phyloP scores from a whole-genome alignment of 1,284 basidiomycete genomes.

The Mrakiaceae sp. region DNA sequence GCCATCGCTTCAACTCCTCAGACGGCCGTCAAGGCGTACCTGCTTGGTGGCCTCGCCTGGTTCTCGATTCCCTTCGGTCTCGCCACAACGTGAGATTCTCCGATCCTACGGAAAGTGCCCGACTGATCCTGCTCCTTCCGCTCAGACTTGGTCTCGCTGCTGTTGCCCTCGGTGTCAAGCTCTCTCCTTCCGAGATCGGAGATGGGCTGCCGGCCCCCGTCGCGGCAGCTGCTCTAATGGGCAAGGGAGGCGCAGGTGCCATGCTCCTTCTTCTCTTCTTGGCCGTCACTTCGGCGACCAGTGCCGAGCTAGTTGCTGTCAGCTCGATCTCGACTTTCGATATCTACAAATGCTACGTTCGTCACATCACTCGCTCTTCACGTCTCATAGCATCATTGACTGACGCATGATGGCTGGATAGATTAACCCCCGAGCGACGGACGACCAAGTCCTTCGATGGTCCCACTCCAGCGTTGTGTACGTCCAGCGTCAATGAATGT shows the following conservation, averaged over 20 bases:
- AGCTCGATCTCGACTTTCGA: slow-evolving; percentile 60
- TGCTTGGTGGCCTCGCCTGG: slow-evolving; percentile 81
- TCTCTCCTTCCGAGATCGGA: slow-evolving; percentile 54
- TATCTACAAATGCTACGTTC: slow-evolving; percentile 31
- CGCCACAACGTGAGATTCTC: slow-evolving; percentile 22
- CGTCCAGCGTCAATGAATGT: no score
- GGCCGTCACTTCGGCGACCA: slow-evolving; percentile 68
- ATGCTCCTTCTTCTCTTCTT: slow-evolving; percentile 58
- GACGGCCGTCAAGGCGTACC: slow-evolving; percentile 75
- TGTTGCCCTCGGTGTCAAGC: slow-evolving; percentile 51
- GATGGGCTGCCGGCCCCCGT: slow-evolving; percentile 73
- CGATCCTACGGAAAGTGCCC: slow-evolving; percentile 25
- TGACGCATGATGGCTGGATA: no score
- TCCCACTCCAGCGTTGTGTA: slow-evolving; percentile 34
- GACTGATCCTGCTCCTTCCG: slow-evolving; percentile 50
- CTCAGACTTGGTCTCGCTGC: slow-evolving; percentile 57
- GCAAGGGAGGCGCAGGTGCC: slow-evolving; percentile 58
- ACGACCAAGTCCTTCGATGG: slow-evolving; percentile 47
- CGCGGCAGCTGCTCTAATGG: slow-evolving; percentile 66
- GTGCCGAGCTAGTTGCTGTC: slow-evolving; percentile 74
- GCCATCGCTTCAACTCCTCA: slow-evolving; percentile 74
- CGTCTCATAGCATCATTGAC: no score
- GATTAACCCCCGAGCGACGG: slow-evolving; percentile 47
- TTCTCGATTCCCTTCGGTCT: slow-evolving; percentile 65
- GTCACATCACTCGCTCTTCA: no score